These are phyloP conservation scores for Dendrocalamus latiflorus DNA, from an alignment of 202 grass and related monocot genomes.

Conservation along the genomic window DNA sequence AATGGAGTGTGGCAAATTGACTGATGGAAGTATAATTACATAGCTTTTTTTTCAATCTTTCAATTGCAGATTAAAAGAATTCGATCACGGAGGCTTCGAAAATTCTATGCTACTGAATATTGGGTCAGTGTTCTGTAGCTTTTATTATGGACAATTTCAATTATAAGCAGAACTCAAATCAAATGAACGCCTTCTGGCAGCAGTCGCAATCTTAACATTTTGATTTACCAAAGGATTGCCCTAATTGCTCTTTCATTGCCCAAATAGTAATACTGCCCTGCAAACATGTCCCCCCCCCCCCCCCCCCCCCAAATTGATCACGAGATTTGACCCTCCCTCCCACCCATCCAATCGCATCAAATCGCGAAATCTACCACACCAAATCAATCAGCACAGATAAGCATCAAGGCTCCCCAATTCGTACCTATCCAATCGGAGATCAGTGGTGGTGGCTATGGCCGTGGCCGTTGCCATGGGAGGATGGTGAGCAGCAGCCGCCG, in stretches of 20 bases:
- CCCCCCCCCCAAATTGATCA: neutral
- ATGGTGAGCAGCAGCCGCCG: slow-evolving; percentile 6
- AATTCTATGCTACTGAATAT: neutral
- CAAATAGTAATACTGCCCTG: neutral
- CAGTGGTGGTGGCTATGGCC: slow-evolving; percentile 11
- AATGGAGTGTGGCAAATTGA: neutral
- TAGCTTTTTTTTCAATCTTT: neutral
- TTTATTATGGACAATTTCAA: neutral
- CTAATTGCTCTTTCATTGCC: neutral
- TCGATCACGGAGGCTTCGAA: neutral
- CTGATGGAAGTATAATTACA: neutral
- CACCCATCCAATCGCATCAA: neutral
- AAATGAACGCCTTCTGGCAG: neutral
- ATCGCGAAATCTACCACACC: neutral
- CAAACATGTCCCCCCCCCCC: too few species aligned
- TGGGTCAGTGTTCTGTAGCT: neutral
- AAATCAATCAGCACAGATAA: neutral
- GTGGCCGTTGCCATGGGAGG: slow-evolving; percentile 8
- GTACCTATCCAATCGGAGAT: neutral
- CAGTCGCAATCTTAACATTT: neutral
- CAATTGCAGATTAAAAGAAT: neutral
- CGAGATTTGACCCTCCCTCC: neutral
- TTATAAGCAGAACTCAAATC: neutral
- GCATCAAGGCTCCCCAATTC: neutral
- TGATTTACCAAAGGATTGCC: neutral